A percentile compares a stretch with the other conserved stretches of the same genome.
Evolutionary conservation across 495 filamentous ascomycete genomes (phyloP).

Genomic region (Penicillium alfredii): DNA sequence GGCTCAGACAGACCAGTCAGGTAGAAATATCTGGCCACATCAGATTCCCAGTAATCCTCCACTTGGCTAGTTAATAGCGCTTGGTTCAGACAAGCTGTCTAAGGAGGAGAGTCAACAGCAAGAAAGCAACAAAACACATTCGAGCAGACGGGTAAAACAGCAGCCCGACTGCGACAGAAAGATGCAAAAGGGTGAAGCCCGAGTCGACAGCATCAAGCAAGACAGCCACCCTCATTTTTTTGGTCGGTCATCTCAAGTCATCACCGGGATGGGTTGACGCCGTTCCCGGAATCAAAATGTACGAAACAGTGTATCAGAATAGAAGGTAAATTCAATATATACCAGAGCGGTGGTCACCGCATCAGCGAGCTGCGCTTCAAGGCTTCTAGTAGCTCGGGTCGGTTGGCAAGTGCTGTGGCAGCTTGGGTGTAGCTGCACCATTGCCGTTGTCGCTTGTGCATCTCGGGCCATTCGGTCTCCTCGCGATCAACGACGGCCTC

Average conservation of each 20-base stretch:
- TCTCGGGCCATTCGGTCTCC: conserved; percentile 87
- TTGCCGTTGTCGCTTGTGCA: conserved; percentile 78
- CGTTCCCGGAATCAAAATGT: too few relatives aligned
- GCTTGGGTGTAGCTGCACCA: conserved; percentile 87
- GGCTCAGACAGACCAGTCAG: too few relatives aligned
- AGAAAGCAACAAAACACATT: conserved; percentile 4
- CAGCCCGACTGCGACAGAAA: conserved; percentile 17
- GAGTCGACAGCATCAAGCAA: conserved; percentile 23
- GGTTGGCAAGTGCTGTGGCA: conserved; percentile 61
- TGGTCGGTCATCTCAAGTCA: conserved; percentile 36
- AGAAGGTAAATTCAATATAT: conserved; percentile 12
- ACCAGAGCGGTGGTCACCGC: conserved; percentile 34
- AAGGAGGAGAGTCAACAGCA: too few relatives aligned
- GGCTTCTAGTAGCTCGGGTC: conserved; percentile 85
- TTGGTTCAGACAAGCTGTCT: too few relatives aligned
- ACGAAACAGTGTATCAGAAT: conserved; percentile 5
- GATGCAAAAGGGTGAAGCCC: conserved; percentile 9
- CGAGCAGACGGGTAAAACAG: conserved; percentile 8
- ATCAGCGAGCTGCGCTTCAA: conserved; percentile 74
- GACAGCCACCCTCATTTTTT: conserved; percentile 22
- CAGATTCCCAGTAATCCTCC: background rate
- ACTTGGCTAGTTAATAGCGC: too few relatives aligned
- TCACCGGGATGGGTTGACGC: too few relatives aligned
- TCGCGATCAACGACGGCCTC: conserved; percentile 77
- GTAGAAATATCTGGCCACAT: too few relatives aligned